Conservation (phyloP, 805 yeast genomes). For the Schizosaccharomyces lindneri region DNA sequence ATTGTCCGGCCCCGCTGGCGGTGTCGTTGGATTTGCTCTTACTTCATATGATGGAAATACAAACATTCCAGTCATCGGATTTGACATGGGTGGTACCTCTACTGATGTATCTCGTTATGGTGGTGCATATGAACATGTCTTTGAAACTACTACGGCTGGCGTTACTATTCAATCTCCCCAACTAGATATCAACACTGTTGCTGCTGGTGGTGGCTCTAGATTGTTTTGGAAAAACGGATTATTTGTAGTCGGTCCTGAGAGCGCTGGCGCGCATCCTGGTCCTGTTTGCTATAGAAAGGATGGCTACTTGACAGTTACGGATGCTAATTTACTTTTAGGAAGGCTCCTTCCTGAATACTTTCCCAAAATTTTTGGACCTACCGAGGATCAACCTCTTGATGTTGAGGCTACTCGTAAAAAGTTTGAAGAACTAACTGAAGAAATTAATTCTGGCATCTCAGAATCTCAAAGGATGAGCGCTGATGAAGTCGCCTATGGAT, state of each 20-base stretch:
- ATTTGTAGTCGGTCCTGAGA: slow-evolving; percentile 65
- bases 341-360: slow-evolving; percentile 48
- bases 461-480: slow-evolving; percentile 20
- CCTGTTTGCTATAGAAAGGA: slow-evolving; percentile 71
- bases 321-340: slow-evolving; percentile 54
- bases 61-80: slow-evolving; percentile 43
- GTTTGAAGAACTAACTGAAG: slow-evolving; percentile 28
- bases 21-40: slow-evolving; percentile 76
- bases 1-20: slow-evolving; percentile 93
- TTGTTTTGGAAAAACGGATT: slow-evolving; percentile 43
- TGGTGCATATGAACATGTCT: slow-evolving; percentile 51
- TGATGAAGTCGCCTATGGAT: slow-evolving; percentile 58
- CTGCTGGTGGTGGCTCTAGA: slow-evolving; percentile 66
- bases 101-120: slow-evolving; percentile 62
- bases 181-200: slow-evolving; percentile 55
- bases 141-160: slow-evolving; percentile 66
- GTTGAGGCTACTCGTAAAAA: slow-evolving; percentile 23
- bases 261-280: slow-evolving; percentile 74
- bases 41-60: slow-evolving; percentile 44
- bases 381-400: slow-evolving; percentile 49
- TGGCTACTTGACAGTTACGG: slow-evolving; percentile 67
- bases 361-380: slow-evolving; percentile 65
- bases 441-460: slow-evolving; percentile 26
- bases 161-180: slow-evolving; percentile 69
- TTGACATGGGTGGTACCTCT: slow-evolving; percentile 82